Evolutionary conservation across 192 early-diverging fungal species (phyloP).

Genomic region (Entophlyctis luteolus): DNA sequence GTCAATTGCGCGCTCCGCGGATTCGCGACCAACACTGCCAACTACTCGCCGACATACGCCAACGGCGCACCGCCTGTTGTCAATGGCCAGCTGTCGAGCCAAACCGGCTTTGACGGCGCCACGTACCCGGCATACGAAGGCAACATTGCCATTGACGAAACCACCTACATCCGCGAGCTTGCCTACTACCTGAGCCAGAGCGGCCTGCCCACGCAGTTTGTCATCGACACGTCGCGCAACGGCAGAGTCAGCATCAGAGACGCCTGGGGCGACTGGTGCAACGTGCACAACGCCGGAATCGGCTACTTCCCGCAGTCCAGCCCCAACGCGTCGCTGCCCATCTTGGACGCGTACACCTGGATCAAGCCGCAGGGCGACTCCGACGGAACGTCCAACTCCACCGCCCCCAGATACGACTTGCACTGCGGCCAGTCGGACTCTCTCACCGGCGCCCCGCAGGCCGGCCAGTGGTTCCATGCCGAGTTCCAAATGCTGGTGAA

Average conservation of each 20-base stretch:
- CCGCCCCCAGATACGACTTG: slow-evolving; percentile 29
- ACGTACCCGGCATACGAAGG: background rate
- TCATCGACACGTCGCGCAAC: background rate
- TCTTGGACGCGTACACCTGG: slow-evolving; percentile 47
- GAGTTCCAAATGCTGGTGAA: slow-evolving; percentile 41
- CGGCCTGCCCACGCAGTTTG: background rate
- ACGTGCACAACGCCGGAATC: background rate
- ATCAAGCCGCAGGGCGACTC: slow-evolving; percentile 43
- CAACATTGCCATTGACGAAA: background rate
- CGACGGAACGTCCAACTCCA: slow-evolving; percentile 42
- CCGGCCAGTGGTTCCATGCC: slow-evolving; percentile 46
- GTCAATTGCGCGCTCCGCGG: slow-evolving; percentile 23
- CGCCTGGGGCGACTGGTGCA: background rate
- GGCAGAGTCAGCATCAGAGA: background rate
- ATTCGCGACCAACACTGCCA: slow-evolving; percentile 43
- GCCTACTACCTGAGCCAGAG: background rate
- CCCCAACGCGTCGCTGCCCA: slow-evolving; percentile 7
- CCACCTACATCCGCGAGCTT: background rate
- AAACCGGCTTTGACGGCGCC: background rate
- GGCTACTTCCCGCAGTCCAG: background rate
- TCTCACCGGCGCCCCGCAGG: slow-evolving; percentile 36
- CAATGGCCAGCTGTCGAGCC: background rate
- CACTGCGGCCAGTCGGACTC: slow-evolving; percentile 32
- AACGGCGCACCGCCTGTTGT: slow-evolving; percentile 8
- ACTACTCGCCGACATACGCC: slow-evolving; percentile 45